phyloP scores from a whole-genome alignment of 352 stramenopile genomes.

The Phytophthora hybrid region DNA sequence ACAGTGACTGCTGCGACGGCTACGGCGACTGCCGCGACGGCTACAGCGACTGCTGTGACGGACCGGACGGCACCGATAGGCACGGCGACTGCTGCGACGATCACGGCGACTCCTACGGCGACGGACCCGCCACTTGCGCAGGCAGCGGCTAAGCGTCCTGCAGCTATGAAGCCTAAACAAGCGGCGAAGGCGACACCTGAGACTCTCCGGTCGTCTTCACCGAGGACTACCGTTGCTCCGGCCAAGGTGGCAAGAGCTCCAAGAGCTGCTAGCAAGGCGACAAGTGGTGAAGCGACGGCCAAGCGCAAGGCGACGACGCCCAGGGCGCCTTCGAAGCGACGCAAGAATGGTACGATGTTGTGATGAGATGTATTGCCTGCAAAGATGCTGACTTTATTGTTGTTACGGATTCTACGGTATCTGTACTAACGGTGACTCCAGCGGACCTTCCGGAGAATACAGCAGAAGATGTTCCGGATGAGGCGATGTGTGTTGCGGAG shows the following conservation, averaged over 20 bases:
- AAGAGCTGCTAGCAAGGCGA: not conserved
- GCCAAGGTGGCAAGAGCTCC: not conserved
- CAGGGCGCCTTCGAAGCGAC: not conserved
- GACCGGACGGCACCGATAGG: not conserved
- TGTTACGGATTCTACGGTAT: constrained; percentile 1
- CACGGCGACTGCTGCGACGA: not conserved
- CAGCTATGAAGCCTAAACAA: not conserved
- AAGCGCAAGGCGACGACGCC: not conserved
- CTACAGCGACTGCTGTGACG: not conserved
- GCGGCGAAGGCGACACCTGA: not conserved
- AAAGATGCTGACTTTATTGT: not conserved
- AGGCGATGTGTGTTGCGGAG: not conserved
- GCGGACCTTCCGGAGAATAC: not conserved
- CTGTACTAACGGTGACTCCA: not conserved
- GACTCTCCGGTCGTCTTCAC: not conserved
- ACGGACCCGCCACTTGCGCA: not conserved
- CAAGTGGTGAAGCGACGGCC: not conserved
- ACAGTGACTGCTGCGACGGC: too few relatives aligned
- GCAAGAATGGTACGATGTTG: not conserved
- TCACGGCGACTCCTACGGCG: not conserved
- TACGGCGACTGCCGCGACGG: not conserved
- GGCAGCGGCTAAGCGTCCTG: not conserved
- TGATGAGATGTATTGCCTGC: not conserved
- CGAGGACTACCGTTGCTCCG: not conserved
- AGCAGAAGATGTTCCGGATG: not conserved